These are phyloP conservation scores for Saccharomyces hybrid DNA, from an alignment of 1,139 yeast species.

Conservation along the genomic window DNA sequence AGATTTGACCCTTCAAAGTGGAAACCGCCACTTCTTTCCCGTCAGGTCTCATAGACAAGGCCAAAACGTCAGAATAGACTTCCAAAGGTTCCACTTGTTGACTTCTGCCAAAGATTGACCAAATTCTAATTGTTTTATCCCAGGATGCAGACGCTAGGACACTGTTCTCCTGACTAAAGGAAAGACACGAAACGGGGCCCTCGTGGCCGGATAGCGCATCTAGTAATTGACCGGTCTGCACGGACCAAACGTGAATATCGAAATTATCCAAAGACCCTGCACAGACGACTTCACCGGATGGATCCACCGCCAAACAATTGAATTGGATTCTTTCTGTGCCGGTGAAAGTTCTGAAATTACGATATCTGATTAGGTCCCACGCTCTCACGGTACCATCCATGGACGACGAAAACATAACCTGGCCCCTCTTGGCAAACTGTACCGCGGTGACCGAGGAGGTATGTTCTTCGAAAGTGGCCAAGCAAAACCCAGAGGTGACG, in stretches of 20 bases:
- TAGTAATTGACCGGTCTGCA: constrained; percentile 85
- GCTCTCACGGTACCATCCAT: constrained; percentile 96
- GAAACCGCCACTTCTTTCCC: constrained; percentile 83
- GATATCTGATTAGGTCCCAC: constrained; percentile 86
- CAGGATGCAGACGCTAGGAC: constrained; percentile 87
- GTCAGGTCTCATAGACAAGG: constrained; percentile 82
- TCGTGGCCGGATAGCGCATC: constrained; percentile 89
- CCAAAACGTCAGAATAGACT: constrained; percentile 75
- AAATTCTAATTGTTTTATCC: constrained; percentile 89
- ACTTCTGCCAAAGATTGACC: constrained; percentile 85
- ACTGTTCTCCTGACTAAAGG: constrained; percentile 76
- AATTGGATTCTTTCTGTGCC: constrained; percentile 85
- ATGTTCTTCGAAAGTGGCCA: constrained; percentile 88
- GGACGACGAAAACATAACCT: constrained; percentile 82
- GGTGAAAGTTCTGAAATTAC: constrained; percentile 91
- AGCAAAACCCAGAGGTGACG: constrained; percentile 82
- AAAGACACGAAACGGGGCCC: constrained; percentile 85
- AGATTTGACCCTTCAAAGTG: constrained; percentile 80
- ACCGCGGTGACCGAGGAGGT: constrained; percentile 83
- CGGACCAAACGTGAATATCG: constrained; percentile 94
- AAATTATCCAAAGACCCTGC: constrained; percentile 90
- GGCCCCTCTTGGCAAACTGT: constrained; percentile 77
- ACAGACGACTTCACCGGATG: constrained; percentile 93
- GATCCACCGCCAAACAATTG: constrained; percentile 86
- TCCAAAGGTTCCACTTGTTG: constrained; percentile 88